Evolutionary conservation across 345 rosid genomes (phyloP).

Genomic region (Eucalyptus curtisii): DNA sequence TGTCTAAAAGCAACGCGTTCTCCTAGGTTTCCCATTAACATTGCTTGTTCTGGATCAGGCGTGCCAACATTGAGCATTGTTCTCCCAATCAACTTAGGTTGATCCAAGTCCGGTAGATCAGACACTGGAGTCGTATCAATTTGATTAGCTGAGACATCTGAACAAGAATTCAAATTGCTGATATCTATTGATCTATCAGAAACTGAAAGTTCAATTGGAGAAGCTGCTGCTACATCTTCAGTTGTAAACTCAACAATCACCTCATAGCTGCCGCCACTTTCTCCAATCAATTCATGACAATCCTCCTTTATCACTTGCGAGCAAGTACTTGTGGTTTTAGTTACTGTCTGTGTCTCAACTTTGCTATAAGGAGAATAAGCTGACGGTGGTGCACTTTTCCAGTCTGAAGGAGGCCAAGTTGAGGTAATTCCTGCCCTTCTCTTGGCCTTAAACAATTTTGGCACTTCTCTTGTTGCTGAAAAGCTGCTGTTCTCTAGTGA

Average conservation of each 20-base stretch:
- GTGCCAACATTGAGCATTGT: constrained; percentile 36
- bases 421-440: constrained; percentile 26
- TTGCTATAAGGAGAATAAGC: constrained; percentile 12
- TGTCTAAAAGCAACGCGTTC: constrained; percentile 58
- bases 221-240: constrained; percentile 5
- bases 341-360: constrained; percentile 5
- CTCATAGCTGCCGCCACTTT: constrained; percentile 2
- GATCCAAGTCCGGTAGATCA: constrained; percentile 5
- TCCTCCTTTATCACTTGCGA: constrained; percentile 4
- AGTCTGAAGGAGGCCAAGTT: constrained; percentile 61
- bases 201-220: not conserved
- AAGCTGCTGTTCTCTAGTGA: not conserved
- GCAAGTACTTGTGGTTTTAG: constrained; percentile 2
- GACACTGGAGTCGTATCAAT: constrained; percentile 6
- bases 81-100: constrained; percentile 23
- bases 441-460: constrained; percentile 6
- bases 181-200: not conserved
- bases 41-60: constrained; percentile 29
- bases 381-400: constrained; percentile 48
- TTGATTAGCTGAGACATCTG: constrained; percentile 1
- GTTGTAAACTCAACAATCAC: constrained; percentile 13
- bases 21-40: constrained; percentile 56
- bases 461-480: not conserved
- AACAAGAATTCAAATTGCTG: not conserved
- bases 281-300: not conserved